phyloP scores from a whole-genome alignment of 208 protist genomes.

The Crithidia expoeki region DNA sequence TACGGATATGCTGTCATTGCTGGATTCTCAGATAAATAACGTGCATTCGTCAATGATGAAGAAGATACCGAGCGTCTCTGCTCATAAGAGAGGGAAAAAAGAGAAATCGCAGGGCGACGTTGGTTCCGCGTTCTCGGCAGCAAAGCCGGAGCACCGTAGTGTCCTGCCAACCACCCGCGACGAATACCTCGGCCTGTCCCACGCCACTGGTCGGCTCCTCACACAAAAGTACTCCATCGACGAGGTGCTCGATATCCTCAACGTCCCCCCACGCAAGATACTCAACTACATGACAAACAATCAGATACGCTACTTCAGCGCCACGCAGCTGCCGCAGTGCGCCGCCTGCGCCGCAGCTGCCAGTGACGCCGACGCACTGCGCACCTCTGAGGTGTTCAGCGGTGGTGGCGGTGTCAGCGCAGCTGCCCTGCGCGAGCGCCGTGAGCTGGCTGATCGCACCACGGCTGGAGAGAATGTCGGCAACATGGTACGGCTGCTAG shows the following conservation, averaged over 20 bases:
- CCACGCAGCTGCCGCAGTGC: slow-evolving; percentile 57
- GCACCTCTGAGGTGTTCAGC: slow-evolving; percentile 33
- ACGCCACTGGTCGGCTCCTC: slow-evolving; percentile 79
- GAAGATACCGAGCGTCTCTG: neutral
- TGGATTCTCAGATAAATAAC: slow-evolving; percentile 13
- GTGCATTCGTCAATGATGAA: neutral
- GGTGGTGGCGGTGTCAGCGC: slow-evolving; percentile 15
- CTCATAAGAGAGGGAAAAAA: neutral
- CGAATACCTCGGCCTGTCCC: slow-evolving; percentile 76
- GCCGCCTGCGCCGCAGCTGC: slow-evolving; percentile 52
- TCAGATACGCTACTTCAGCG: slow-evolving; percentile 63
- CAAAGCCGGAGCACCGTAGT: neutral
- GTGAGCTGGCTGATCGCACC: slow-evolving; percentile 42
- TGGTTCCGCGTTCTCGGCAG: neutral
- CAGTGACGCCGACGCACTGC: slow-evolving; percentile 59
- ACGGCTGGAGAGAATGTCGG: slow-evolving; percentile 46
- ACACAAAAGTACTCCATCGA: slow-evolving; percentile 76
- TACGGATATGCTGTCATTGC: slow-evolving; percentile 20
- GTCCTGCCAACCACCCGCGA: slow-evolving; percentile 55
- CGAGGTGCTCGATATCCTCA: slow-evolving; percentile 54
- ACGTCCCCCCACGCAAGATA: slow-evolving; percentile 65
- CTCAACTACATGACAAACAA: slow-evolving; percentile 83
- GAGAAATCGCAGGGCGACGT: neutral
- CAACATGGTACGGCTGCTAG: slow-evolving; percentile 34
- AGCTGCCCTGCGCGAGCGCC: slow-evolving; percentile 31